These are phyloP conservation scores for Phaeoacremonium minimum DNA, from an alignment of 2,329 filamentous ascomycete genomes.

Conservation along the genomic window DNA sequence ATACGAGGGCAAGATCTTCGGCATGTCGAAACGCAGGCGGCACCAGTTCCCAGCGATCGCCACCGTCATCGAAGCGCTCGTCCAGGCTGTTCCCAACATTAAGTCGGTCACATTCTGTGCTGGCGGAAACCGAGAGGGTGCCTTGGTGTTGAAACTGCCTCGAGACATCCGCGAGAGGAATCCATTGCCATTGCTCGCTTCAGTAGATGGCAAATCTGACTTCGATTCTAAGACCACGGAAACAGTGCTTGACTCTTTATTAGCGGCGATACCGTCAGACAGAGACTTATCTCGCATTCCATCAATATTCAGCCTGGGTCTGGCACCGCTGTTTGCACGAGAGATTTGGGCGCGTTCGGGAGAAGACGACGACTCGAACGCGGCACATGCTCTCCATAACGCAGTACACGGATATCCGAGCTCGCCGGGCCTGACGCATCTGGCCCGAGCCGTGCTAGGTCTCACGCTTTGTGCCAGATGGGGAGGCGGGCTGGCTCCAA, in stretches of 20 bases:
- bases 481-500: slow-evolving; percentile 54
- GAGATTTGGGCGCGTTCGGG: slow-evolving; percentile 50
- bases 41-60: slow-evolving; percentile 81
- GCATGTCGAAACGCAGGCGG: slow-evolving; percentile 75
- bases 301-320: slow-evolving; percentile 35
- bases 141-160: slow-evolving; percentile 68
- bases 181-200: slow-evolving; percentile 50
- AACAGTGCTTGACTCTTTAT: slow-evolving; percentile 30
- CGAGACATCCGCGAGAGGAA: slow-evolving; percentile 54
- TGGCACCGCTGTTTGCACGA: slow-evolving; percentile 39
- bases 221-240: slow-evolving; percentile 23
- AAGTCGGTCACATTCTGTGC: slow-evolving; percentile 77
- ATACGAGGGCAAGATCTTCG: slow-evolving; percentile 58
- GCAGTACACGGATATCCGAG: slow-evolving; percentile 65
- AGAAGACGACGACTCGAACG: slow-evolving; percentile 46
- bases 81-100: slow-evolving; percentile 65
- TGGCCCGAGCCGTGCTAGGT: slow-evolving; percentile 65
- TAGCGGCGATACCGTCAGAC: slow-evolving; percentile 35
- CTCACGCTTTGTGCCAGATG: slow-evolving; percentile 71
- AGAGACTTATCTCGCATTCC: slow-evolving; percentile 28
- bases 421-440: slow-evolving; percentile 70
- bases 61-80: slow-evolving; percentile 72
- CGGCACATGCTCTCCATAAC: slow-evolving; percentile 67
- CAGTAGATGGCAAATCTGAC: slow-evolving; percentile 2
- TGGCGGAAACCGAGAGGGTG: slow-evolving; percentile 79